Base-by-base conservation (phyloP, 192 early-diverging fungal species). In the Backusella macrospora region DNA sequence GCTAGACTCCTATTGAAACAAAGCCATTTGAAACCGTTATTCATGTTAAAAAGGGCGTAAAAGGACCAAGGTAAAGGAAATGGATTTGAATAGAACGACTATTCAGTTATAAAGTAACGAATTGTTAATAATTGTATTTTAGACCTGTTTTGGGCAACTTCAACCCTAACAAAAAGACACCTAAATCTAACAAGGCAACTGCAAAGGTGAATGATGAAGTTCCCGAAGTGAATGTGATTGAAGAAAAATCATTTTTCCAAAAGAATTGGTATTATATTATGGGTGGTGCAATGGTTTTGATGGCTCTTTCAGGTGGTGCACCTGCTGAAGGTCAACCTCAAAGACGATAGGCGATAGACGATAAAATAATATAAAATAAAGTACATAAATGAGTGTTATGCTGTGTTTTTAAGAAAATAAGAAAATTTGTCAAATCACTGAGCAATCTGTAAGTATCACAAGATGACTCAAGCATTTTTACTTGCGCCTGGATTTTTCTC, bases 211-310 rank as follows among this genome's bases (percentile, higher is more conserved):
- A 39, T 67, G 65, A 66, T 37, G 73, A 75, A 38, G 64, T 42
- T 0, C 62, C 69, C 26, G 70, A 55, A 5, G 71, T 72, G n/a
- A 64, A 73, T 14, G 66, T 26, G 10, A 47, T 66, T 55, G 75
- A 76, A 38, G 79, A 80, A 45, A 76, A 80, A 23, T 68, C 79
- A 21, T 80, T 80, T 16, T 76, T 76, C 68, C 79, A 76, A 62
- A 80, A 80, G 67, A 76, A 80, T 37, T 80, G 79, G 79, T 74
- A 73, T 34, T 21, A 68, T n/a, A 42, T 73, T 12, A 16, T 77
- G 5, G 64, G n/a, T 34, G 52, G n/a, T 18, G 47, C 15, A 21
- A 64, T 73, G 18, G 5, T 73, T 8, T 47, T 76, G 9, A 45
- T 76, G 47, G 43, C 49, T 6, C 12, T 62, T 23, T 14, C 12